A percentile compares a stretch with the other conserved stretches of the same genome.
These are phyloP conservation scores for Sphaerulina musiva DNA, from an alignment of 2,329 filamentous ascomycete species.

Conservation along the genomic window DNA sequence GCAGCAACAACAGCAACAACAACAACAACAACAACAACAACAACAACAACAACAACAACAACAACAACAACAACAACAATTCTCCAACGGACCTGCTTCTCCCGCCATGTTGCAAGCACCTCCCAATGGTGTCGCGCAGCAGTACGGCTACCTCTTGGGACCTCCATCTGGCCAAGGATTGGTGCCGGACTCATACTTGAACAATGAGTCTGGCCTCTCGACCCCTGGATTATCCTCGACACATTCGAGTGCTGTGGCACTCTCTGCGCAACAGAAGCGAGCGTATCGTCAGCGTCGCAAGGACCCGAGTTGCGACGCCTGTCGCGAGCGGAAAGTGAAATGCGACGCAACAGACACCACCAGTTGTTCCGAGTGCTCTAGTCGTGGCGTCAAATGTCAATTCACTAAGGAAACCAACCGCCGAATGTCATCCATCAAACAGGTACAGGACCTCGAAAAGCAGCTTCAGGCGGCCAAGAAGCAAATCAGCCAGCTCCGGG, in stretches of 20 bases:
- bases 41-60: background rate
- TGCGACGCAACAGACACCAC: slow-evolving; percentile 95
- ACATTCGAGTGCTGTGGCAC: slow-evolving; percentile 40
- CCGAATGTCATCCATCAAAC: slow-evolving; percentile 98
- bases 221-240: slow-evolving; percentile 30
- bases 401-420: slow-evolving; percentile 99
- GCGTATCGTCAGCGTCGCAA: slow-evolving; percentile 93
- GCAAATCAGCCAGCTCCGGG: slow-evolving; percentile 68
- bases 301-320: slow-evolving; percentile 95
- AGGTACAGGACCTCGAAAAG: slow-evolving; percentile 93
- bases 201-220: slow-evolving; percentile 23
- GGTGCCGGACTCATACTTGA: slow-evolving; percentile 28
- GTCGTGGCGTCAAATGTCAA: slow-evolving; percentile 92
- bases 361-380: slow-evolving; percentile 95
- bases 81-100: slow-evolving; percentile 13
- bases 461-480: slow-evolving; percentile 74
- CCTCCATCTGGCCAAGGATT: slow-evolving; percentile 18
- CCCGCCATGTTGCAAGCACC: slow-evolving; percentile 22
- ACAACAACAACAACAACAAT: slow-evolving; percentile 4
- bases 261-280: slow-evolving; percentile 70
- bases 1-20: background rate
- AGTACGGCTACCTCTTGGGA: slow-evolving; percentile 20
- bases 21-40: slow-evolving; percentile 1
- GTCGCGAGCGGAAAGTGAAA: slow-evolving; percentile 73
- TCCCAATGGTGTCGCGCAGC: slow-evolving; percentile 20